phyloP scores from a whole-genome alignment of 306 rosid species.

The Trifolium fragiferum region DNA sequence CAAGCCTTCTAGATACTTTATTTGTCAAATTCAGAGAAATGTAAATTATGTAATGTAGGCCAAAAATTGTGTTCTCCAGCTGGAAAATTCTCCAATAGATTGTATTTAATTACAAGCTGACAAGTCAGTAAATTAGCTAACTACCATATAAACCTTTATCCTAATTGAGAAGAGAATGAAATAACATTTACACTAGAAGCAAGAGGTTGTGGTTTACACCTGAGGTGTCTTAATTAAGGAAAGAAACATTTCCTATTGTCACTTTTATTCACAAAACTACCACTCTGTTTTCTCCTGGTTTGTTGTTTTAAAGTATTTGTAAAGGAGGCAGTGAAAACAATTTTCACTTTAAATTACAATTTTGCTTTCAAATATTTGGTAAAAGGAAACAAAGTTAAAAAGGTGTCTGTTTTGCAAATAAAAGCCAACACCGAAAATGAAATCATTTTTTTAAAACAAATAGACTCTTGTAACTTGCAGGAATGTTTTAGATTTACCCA shows the following conservation, averaged over 20 bases:
- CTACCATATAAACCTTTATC: background rate
- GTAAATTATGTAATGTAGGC: background rate
- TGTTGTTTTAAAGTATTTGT: background rate
- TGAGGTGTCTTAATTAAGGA: background rate
- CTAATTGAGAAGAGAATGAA: background rate
- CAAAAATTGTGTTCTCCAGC: background rate
- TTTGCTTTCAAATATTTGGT: background rate
- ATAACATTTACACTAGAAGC: background rate
- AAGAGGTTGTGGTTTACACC: background rate
- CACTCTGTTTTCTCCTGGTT: background rate
- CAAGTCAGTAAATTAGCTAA: background rate
- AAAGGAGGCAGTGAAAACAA: background rate
- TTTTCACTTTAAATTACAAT: background rate
- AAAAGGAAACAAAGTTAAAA: background rate
- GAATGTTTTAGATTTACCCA: slow-evolving; percentile 7
- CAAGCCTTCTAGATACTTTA: background rate
- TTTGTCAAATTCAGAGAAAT: background rate
- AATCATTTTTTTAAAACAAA: background rate
- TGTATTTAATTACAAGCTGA: background rate
- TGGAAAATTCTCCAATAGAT: background rate
- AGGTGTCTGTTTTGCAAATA: background rate
- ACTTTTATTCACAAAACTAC: background rate
- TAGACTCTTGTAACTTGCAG: background rate
- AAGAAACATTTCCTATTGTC: background rate
- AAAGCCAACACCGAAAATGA: background rate